Evolutionary conservation across 2,329 filamentous ascomycete species (phyloP).

Genomic region (Nannizzia gypsea): DNA sequence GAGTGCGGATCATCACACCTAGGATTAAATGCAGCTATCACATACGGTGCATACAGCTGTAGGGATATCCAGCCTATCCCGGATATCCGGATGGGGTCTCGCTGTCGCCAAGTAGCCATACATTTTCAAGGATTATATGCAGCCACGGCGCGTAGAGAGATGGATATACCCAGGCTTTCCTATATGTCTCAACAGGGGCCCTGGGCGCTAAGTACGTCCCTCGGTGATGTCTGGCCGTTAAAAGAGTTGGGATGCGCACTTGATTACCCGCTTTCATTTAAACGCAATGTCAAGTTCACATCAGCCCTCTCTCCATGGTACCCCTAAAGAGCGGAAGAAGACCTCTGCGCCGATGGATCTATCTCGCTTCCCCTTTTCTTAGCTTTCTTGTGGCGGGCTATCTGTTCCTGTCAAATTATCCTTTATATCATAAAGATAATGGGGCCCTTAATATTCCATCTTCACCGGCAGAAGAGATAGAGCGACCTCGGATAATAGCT

Average conservation of each 20-base stretch:
- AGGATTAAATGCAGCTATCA: neutral
- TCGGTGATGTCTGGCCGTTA: neutral
- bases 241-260: neutral
- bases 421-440: neutral
- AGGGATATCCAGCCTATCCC: neutral
- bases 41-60: neutral
- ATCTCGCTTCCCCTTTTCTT: neutral
- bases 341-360: neutral
- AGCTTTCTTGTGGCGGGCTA: neutral
- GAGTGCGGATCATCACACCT: neutral
- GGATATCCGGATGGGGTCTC: neutral
- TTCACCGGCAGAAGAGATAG: neutral
- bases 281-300: neutral
- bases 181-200: neutral
- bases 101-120: neutral
- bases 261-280: neutral
- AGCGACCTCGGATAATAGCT: neutral
- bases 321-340: neutral
- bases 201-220: neutral
- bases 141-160: neutral
- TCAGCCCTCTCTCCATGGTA: neutral
- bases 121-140: neutral
- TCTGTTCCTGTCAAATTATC: neutral
- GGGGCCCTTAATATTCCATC: neutral
- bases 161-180: neutral